These are phyloP conservation scores for Elsinoe ampelina DNA, from an alignment of 2,329 filamentous ascomycete genomes.

Conservation along the genomic window DNA sequence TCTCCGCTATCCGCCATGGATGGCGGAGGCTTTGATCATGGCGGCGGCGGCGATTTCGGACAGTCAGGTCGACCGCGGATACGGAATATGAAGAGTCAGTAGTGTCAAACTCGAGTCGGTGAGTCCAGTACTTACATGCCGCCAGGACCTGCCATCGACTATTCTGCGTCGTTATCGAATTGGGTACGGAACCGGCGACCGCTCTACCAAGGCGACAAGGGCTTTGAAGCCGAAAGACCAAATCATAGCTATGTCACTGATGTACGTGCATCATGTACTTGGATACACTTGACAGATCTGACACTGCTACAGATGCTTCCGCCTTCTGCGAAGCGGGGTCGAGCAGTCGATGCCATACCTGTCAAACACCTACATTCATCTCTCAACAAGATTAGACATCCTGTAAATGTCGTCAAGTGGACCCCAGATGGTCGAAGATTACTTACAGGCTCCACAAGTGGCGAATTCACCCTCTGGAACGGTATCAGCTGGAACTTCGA, in stretches of 20 bases:
- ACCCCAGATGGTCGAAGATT: constrained; percentile 89
- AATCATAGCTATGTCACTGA: constrained; percentile 85
- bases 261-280: constrained; percentile 42
- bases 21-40: constrained; percentile 15
- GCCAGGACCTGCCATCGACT: constrained; percentile 81
- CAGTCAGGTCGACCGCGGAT: constrained; percentile 11
- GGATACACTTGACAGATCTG: constrained; percentile 9
- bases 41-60: constrained; percentile 13
- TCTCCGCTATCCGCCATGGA: constrained; percentile 15
- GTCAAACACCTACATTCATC: constrained; percentile 97
- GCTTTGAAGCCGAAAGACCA: constrained; percentile 71
- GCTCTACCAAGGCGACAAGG: constrained; percentile 61
- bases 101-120: neutral
- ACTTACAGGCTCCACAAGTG: constrained; percentile 88
- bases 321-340: constrained; percentile 63
- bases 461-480: constrained; percentile 98
- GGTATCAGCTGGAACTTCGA: constrained; percentile 99
- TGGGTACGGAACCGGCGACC: constrained; percentile 81
- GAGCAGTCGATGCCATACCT: constrained; percentile 77
- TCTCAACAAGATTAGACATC: constrained; percentile 95
- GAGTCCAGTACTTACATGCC: constrained; percentile 1
- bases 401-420: constrained; percentile 94
- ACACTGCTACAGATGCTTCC: constrained; percentile 62
- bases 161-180: constrained; percentile 79
- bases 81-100: constrained; percentile 15